A percentile compares a stretch with the other conserved stretches of the same genome.
Conservation (phyloP, 2,329 filamentous ascomycete species). For the Chalaropsis ovoidea region DNA sequence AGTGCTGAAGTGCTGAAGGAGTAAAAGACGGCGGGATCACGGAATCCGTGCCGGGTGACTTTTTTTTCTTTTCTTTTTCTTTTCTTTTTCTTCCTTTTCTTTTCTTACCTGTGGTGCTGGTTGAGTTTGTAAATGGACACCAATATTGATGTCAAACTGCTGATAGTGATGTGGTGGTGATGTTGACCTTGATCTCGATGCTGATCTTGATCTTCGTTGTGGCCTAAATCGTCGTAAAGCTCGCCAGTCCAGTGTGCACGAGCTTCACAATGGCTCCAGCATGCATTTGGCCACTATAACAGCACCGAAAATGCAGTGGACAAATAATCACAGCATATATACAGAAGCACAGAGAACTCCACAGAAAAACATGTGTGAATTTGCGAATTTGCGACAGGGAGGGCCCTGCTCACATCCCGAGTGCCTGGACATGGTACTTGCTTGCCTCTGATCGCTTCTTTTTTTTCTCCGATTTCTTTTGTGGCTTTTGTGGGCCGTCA, state of each 20-base stretch:
- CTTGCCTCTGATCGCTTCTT: background rate
- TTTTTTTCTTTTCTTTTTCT: background rate
- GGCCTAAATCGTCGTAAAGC: background rate
- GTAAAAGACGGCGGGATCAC: background rate
- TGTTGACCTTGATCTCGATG: no score
- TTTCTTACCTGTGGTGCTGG: background rate
- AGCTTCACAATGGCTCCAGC: background rate
- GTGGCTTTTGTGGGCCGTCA: background rate
- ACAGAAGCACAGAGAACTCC: background rate
- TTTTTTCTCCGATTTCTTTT: background rate
- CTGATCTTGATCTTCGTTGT: no score
- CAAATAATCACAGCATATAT: background rate
- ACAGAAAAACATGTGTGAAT: background rate
- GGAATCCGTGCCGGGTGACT: background rate
- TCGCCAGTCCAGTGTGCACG: background rate
- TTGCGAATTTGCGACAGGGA: background rate
- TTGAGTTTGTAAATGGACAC: no score
- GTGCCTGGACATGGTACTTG: slow-evolving; percentile 7
- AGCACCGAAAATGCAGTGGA: background rate
- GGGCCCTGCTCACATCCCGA: background rate
- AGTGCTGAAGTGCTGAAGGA: background rate
- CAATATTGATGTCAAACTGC: no score
- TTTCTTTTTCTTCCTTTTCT: background rate
- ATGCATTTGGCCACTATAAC: background rate
- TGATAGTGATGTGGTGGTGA: no score